Base-by-base conservation (phyloP, 106 monocot genomes). In the Dendrobium huoshanense region DNA sequence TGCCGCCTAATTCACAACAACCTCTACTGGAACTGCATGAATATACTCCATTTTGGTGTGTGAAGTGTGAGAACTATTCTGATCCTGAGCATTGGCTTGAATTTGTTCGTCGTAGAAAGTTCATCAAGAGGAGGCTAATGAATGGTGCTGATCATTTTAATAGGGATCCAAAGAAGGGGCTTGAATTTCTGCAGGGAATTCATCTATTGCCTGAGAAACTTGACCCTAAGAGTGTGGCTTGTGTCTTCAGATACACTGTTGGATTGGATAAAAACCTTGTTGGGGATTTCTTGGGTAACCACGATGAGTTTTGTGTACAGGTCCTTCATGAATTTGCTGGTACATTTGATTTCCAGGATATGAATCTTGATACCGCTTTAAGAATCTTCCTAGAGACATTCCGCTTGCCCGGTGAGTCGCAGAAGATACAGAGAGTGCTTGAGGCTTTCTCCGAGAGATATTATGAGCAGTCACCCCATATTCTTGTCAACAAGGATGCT, bases 401-500 rank as follows among this genome's bases (percentile, higher is more conserved):
- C 67, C 82, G 93, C 59, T 75, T 93, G 55, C 93, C 93, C 9
- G 93, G 93, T 49, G 93, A 93, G 85, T 90, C 93, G 5, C 90
- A 93, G 55, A 93, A 93, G 82, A 93, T 93, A 54, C 93, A 93
- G 31, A 86, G 93, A 43, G 87, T 93, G 81, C 88, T 93, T 67
- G 90, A 93, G 80, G 93, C 93, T 55, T 93, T 93, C 77, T 85
- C 93, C 19, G 93, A 93, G 79, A 85, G 93, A 81, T 93, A 93
- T 72, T 93, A 88, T 82, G 93, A 93, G 78, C 90, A 90, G 80
- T 87, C 90, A 33, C 79, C 87, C 41, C 86, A 90, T 27, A 88
- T 93, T 72, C 84, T 93, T 77, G 90, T 80, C 13, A 90, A 93
- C 67, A 90, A 87, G 74, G 93, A 93, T 84, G 90, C 88, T 75